Base-by-base conservation (phyloP, 352 stramenopile species). In the Pilasporangium apinafurcum region DNA sequence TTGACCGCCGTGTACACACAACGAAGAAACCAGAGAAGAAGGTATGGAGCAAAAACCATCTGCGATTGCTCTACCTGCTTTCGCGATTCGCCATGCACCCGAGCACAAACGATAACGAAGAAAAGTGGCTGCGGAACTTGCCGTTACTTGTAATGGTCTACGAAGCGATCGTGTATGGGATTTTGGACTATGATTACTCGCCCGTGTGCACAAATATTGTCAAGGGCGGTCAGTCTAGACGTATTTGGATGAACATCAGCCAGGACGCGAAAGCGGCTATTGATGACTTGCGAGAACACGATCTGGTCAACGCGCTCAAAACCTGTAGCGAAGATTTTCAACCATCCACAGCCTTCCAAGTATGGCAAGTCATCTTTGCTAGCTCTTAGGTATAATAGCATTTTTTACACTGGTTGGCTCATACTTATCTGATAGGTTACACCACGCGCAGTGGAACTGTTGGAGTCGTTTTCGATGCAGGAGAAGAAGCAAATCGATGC, bases 161-260 rank as follows among this genome's bases (percentile, higher is more conserved):
- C 67, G 95, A 98, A 43, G 95, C 89, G 4, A 96, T 98, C 41
- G 90, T 98, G 21, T 65, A 86, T 34, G 76, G 92, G 33, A 78
- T 98, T 1, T 48, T 99, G 18, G 86, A 98, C 53, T 98, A 96
- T 56, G 95, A 98, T 65, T 98, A 98, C 62, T 96, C 94, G 34
- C 95, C 95, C 9, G 85, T 97, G 44, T 97, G 83, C 47, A 85
- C 85, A 44, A 82, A 96, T 43, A 95, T 99, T 37, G 85, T 98
- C 46, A 97, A 97, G 59, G 75, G 92, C 50, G 72, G 78, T 21
- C 67, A 83, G 51, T 86, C 72, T 7, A 65, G 73, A 40, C 70
- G 95, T 40, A 76, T 96, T 26, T 96, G 88, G 74, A 82, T 98
- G 35, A 98, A 98, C 62, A 80, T 96, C 37, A 96, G 88, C 25